Evolutionary conservation across 805 yeast genomes (phyloP).

Genomic region (Saccharomyces mikatae): DNA sequence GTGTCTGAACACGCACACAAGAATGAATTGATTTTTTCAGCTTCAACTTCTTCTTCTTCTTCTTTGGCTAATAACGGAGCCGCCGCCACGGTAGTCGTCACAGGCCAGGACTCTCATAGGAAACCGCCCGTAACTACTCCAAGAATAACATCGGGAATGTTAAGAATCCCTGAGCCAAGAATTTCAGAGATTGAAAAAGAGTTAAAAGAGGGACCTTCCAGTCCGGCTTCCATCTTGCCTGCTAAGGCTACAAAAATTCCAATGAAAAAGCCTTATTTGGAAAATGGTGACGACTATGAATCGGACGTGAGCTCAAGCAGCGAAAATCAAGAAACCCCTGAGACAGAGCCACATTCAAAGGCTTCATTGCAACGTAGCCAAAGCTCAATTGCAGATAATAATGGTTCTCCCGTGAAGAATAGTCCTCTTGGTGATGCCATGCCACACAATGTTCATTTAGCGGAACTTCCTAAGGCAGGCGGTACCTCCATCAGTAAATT

Average conservation of each 20-base stretch:
- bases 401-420: slow-evolving; percentile 25
- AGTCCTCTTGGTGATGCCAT: slow-evolving; percentile 14
- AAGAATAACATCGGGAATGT: slow-evolving; percentile 38
- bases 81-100: neutral
- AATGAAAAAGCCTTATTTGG: slow-evolving; percentile 28
- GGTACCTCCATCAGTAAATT: neutral
- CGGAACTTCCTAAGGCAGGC: slow-evolving; percentile 19
- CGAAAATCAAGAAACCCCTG: neutral
- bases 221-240: slow-evolving; percentile 30
- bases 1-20: slow-evolving; percentile 17
- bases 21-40: neutral
- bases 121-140: slow-evolving; percentile 14
- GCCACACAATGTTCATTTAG: slow-evolving; percentile 21
- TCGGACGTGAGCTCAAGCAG: neutral
- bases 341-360: neutral
- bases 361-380: slow-evolving; percentile 13
- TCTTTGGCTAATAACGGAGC: neutral
- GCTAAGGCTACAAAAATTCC: slow-evolving; percentile 29
- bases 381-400: slow-evolving; percentile 29
- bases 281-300: slow-evolving; percentile 3
- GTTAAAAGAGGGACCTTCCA: slow-evolving; percentile 33
- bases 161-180: slow-evolving; percentile 38
- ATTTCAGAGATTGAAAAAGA: slow-evolving; percentile 34
- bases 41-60: neutral
- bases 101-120: neutral